phyloP scores from a whole-genome alignment of 1,284 basidiomycete genomes.

The Apiotrichum siamense region DNA sequence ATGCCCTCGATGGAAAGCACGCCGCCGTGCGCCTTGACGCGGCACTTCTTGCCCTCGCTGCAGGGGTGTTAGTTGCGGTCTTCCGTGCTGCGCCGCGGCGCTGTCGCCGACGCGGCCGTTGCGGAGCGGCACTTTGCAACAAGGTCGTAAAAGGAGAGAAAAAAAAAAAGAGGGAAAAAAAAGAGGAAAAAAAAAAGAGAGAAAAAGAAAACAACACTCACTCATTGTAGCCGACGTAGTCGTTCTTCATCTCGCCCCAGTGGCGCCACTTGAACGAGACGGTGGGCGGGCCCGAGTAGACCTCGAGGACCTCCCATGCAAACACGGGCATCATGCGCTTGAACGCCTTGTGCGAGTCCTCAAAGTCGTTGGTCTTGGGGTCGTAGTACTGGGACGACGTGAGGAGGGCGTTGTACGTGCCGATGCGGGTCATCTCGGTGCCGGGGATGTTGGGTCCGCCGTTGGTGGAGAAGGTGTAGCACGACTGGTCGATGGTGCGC shows the following conservation, averaged over 20 bases:
- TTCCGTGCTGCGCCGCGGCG: too few relatives aligned
- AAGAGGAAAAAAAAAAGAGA: too few relatives aligned
- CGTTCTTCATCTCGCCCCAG: constrained; percentile 19
- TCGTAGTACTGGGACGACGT: constrained; percentile 8
- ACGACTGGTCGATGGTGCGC: constrained; percentile 1
- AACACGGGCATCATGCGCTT: constrained; percentile 21
- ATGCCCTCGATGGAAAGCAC: constrained; percentile 11
- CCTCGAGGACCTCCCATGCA: constrained; percentile 17
- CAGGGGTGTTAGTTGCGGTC: background rate
- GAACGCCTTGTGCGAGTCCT: constrained; percentile 10
- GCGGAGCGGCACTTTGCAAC: too few relatives aligned
- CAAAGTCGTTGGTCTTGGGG: constrained; percentile 12
- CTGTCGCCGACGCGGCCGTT: too few relatives aligned
- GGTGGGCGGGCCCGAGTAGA: constrained; percentile 15
- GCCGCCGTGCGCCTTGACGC: constrained; percentile 18
- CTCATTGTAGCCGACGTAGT: constrained; percentile 15
- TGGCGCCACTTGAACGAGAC: constrained; percentile 16
- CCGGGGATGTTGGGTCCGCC: constrained; percentile 9
- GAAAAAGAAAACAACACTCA: too few relatives aligned
- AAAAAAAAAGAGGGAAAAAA: too few relatives aligned
- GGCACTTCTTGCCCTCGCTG: constrained; percentile 12
- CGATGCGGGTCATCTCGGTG: constrained; percentile 9
- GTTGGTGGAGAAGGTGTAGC: constrained; percentile 14
- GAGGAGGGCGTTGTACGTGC: constrained; percentile 17
- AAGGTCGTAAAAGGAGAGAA: background rate